phyloP scores from a whole-genome alignment of 768 basidiomycete genomes.

The Russula foetens region DNA sequence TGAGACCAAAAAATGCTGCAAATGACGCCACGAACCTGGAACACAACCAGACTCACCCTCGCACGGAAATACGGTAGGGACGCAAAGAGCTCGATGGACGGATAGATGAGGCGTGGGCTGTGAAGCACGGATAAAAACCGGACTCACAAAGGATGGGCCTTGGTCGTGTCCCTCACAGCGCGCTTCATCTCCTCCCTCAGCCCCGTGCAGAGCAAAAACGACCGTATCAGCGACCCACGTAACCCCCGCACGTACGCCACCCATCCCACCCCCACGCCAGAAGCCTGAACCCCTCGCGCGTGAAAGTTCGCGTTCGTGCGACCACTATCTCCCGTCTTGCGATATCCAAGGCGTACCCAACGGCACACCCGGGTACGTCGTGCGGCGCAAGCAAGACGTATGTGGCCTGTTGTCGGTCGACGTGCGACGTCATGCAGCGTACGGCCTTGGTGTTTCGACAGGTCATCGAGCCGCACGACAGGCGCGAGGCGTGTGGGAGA shows the following conservation, averaged over 20 bases:
- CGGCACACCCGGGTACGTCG: slow-evolving; percentile 36
- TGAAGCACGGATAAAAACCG: neutral
- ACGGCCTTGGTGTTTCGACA: slow-evolving; percentile 79
- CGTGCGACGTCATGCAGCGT: slow-evolving; percentile 64
- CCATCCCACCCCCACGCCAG: neutral
- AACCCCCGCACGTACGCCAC: slow-evolving; percentile 36
- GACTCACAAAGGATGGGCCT: slow-evolving; percentile 39
- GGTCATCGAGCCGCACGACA: slow-evolving; percentile 56
- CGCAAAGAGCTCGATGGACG: neutral
- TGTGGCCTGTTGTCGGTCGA: slow-evolving; percentile 78
- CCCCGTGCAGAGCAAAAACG: slow-evolving; percentile 69
- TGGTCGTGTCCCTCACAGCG: slow-evolving; percentile 48
- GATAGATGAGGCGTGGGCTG: neutral
- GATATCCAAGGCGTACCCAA: slow-evolving; percentile 37
- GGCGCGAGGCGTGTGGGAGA: slow-evolving; percentile 44
- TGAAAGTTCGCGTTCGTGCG: slow-evolving; percentile 38
- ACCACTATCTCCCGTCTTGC: slow-evolving; percentile 37
- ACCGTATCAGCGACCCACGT: slow-evolving; percentile 81
- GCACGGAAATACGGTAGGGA: neutral
- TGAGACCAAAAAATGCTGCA: slow-evolving; percentile 57
- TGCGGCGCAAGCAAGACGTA: slow-evolving; percentile 60
- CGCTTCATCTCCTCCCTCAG: slow-evolving; percentile 68
- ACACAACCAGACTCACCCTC: neutral
- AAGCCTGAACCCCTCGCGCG: slow-evolving; percentile 22
- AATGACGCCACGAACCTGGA: slow-evolving; percentile 68